A percentile compares a stretch with the other conserved stretches of the same genome.
phyloP scores from a whole-genome alignment of 192 early-diverging fungal species.

The Entomortierella beljakovae region DNA sequence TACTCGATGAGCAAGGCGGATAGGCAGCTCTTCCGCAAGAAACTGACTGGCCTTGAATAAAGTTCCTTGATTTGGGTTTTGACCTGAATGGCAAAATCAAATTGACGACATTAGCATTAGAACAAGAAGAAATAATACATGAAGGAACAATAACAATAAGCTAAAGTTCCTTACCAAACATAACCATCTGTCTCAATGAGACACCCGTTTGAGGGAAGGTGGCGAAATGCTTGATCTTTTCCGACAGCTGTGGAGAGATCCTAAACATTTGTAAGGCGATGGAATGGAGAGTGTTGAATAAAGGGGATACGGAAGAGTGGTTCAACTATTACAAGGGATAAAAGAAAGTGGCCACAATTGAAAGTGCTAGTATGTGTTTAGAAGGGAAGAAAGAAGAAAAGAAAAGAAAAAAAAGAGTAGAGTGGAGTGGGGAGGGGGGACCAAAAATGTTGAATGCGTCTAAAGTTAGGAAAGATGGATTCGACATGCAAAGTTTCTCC shows the following conservation, averaged over 20 bases:
- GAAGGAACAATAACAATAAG: not conserved
- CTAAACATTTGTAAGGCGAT: conserved; percentile 42
- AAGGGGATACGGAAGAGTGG: not conserved
- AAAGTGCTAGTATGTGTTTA: no score
- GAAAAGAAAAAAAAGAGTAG: not conserved
- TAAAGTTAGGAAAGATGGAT: not conserved
- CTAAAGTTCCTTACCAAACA: conserved; percentile 77
- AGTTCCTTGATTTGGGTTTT: conserved; percentile 79
- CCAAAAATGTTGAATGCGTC: not conserved
- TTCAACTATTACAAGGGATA: not conserved
- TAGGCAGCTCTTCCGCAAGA: conserved; percentile 91
- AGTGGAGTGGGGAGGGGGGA: not conserved
- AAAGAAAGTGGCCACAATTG: not conserved
- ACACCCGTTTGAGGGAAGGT: conserved; percentile 93
- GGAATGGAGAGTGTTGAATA: not conserved
- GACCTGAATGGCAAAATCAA: conserved; percentile 53
- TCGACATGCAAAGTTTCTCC: no score
- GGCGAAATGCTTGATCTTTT: conserved; percentile 83
- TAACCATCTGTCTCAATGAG: conserved; percentile 93
- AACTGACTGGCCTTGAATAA: conserved; percentile 83
- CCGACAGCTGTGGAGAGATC: conserved; percentile 70
- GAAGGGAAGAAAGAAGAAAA: not conserved
- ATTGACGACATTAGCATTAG: not conserved
- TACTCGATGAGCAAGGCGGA: conserved; percentile 92
- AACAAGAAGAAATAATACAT: not conserved